These are phyloP conservation scores for Parathielavia hyrcaniae DNA, from an alignment of 495 filamentous ascomycete genomes.

Conservation along the genomic window DNA sequence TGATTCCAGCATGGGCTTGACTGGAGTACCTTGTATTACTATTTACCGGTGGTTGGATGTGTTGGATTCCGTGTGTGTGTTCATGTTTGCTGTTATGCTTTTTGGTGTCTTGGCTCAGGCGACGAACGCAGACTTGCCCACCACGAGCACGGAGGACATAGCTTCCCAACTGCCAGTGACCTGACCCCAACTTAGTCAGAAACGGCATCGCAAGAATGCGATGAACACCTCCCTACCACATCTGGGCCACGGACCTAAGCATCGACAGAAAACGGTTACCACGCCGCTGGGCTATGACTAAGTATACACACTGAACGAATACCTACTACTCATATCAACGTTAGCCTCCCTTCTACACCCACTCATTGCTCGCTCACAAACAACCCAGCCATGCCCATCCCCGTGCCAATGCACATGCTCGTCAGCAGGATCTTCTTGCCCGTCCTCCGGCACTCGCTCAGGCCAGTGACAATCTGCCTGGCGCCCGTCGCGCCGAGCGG, in stretches of 20 bases:
- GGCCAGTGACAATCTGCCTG: conserved; percentile 74
- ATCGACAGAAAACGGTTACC: no score
- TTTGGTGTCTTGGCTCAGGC: no score
- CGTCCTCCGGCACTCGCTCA: conserved; percentile 69
- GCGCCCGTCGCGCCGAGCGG: conserved; percentile 76
- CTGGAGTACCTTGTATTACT: conserved; percentile 3
- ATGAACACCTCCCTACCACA: no score
- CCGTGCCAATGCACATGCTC: conserved; percentile 83
- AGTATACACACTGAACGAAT: not conserved
- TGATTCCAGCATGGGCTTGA: not conserved
- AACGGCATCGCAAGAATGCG: not conserved
- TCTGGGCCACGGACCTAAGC: no score
- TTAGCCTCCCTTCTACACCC: not conserved
- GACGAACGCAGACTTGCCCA: not conserved
- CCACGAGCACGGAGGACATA: no score
- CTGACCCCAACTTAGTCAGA: no score
- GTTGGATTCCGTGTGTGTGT: no score
- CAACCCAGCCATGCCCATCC: conserved; percentile 75
- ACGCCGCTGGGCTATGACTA: not conserved
- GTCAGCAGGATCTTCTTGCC: conserved; percentile 81
- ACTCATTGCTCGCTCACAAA: conserved; percentile 69
- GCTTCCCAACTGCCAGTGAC: no score
- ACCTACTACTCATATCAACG: not conserved
- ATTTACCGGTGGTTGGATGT: conserved; percentile 3
- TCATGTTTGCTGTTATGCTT: no score